A percentile compares a stretch with the other conserved stretches of the same genome.
Evolutionary conservation across 768 basidiomycete species (phyloP).

Genomic region (Suillus tomentosus): DNA sequence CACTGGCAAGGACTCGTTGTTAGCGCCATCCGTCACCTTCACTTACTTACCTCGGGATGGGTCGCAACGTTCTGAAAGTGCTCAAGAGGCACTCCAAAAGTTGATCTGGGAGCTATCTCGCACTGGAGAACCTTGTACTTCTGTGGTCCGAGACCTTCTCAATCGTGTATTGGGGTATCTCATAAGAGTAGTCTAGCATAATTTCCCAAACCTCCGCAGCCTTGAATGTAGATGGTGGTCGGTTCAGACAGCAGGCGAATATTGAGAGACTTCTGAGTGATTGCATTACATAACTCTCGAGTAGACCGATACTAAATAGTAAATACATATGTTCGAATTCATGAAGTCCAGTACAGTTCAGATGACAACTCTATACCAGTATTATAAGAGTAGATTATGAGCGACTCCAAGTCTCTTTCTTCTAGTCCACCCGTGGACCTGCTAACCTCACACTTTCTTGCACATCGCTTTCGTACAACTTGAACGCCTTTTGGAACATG

Average conservation of each 20-base stretch:
- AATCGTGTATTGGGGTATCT: neutral
- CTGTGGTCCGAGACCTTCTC: neutral
- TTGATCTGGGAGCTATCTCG: constrained; percentile 9
- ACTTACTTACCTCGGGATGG: constrained; percentile 1
- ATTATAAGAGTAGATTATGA: neutral
- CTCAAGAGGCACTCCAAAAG: constrained; percentile 2
- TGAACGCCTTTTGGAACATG: constrained; percentile 96
- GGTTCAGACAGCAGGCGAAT: neutral
- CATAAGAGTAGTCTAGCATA: neutral
- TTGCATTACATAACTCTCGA: neutral
- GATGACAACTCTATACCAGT: neutral
- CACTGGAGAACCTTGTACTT: neutral
- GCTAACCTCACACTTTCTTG: constrained; percentile 77
- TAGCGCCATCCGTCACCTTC: neutral
- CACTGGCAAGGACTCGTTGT: neutral
- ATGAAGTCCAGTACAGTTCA: neutral
- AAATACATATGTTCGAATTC: neutral
- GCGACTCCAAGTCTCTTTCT: constrained; percentile 7
- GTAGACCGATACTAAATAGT: neutral
- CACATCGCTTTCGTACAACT: constrained; percentile 87
- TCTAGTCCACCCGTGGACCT: constrained; percentile 56
- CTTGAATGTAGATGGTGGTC: neutral
- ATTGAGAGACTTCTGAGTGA: neutral
- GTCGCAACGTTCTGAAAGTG: neutral
- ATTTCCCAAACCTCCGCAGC: neutral